These are phyloP conservation scores for Tuber brumale DNA, from an alignment of 495 filamentous ascomycete species.

Conservation along the genomic window DNA sequence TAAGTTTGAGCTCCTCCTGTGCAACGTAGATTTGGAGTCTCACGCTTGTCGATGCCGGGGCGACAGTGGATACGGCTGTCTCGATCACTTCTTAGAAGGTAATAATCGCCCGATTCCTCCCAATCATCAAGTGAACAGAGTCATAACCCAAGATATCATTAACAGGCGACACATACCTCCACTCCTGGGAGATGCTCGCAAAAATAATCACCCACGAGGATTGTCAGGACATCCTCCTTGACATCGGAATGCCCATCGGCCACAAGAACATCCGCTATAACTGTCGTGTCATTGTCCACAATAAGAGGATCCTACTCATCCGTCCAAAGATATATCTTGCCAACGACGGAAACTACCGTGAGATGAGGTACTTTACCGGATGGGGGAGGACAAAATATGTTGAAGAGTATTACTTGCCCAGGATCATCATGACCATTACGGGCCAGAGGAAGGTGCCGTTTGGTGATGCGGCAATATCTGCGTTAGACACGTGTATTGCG, in stretches of 20 bases:
- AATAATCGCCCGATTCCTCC: neutral
- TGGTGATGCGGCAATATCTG: constrained; percentile 70
- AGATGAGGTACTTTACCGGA: constrained; percentile 66
- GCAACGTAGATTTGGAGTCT: neutral
- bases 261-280: constrained; percentile 70
- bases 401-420: constrained; percentile 70
- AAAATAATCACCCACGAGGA: constrained; percentile 57
- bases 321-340: constrained; percentile 80
- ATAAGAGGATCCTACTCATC: constrained; percentile 65
- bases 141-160: constrained; percentile 8
- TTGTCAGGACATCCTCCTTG: constrained; percentile 71
- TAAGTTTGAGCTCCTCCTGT: constrained; percentile 23
- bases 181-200: constrained; percentile 67
- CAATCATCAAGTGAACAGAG: neutral
- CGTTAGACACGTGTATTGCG: constrained; percentile 64
- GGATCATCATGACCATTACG: constrained; percentile 55
- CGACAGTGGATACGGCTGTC: constrained; percentile 61
- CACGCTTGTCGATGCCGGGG: constrained; percentile 26
- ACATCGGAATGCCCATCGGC: constrained; percentile 60
- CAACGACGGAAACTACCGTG: constrained; percentile 67
- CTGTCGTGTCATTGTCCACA: constrained; percentile 61
- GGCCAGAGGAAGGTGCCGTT: constrained; percentile 60
- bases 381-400: constrained; percentile 55
- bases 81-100: constrained; percentile 64
- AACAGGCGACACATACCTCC: constrained; percentile 50